Evolutionary conservation across 2,329 filamentous ascomycete genomes (phyloP), one percentile per base, ranked within the genome.

Genomic region (Laburnicola sp.): DNA sequence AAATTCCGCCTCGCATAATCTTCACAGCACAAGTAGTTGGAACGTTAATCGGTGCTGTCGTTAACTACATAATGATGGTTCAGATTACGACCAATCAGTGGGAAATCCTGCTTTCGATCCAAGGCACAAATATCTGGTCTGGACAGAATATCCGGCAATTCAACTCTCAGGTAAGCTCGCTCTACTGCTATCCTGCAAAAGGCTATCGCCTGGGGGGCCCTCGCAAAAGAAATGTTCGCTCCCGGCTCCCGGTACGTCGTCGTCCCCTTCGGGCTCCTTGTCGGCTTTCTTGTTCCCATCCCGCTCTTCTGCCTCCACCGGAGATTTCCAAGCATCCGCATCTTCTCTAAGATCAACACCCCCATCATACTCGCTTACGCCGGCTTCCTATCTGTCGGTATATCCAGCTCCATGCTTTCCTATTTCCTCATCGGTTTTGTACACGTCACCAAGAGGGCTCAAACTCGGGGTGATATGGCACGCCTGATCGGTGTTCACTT

Each of bases 381-480:
- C 23, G 43, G 43, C 31, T 37, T 46, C 21, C 43, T 46, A 7
- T 8, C 10, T 46, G 43, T 46, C 22, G 32, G 43, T n/a, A 46
- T 46, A 32, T 22, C 28, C 25, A 37, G 16, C 43, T n/a, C 31
- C 25, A 46, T 4, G 38, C 28, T 46, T 11, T 31, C 25, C 7
- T 67, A 77, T 48, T 90, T 88, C 63, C 86, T 89, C 57, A 84
- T 88, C 23, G n/a, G n/a, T n/a, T n/a, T n/a, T n/a, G n/a, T n/a
- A n/a, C n/a, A n/a, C n/a, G n/a, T n/a, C n/a, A n/a, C n/a, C n/a
- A n/a, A n/a, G n/a, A n/a, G n/a, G n/a, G n/a, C n/a, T n/a, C n/a
- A n/a, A n/a, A n/a, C n/a, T n/a, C n/a, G n/a, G n/a, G n/a, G n/a
- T n/a, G n/a, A n/a, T n/a, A n/a, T n/a, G n/a, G n/a, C n/a, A n/a